Evolutionary conservation across 2,329 filamentous ascomycete genomes (phyloP), one percentile per base, ranked within the genome.

Genomic region (Ceratocystis huliohia): DNA sequence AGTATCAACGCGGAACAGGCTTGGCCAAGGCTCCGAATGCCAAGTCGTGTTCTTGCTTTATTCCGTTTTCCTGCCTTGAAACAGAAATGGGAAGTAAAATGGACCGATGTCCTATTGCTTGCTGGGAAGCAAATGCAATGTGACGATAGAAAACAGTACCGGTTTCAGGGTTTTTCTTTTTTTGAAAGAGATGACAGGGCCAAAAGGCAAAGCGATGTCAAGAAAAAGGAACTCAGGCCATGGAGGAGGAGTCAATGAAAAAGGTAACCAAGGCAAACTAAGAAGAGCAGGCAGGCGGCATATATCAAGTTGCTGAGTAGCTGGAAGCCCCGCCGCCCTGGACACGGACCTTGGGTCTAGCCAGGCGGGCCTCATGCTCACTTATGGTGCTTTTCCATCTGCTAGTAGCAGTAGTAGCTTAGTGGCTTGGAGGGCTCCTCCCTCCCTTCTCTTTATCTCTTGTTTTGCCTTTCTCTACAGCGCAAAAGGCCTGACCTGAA

Each of bases 111-210:
- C 30, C 53, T 33, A 6, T 15, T 59, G 53, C 33, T 37, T 13
- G 33, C 33, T 37, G 8, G 33, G 33, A 37, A 37, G 33, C 8
- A 37, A 37, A 37, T 37, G 33, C 33, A 59, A 20, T 59, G 53
- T 30, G 28, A 59, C 53, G 25, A n/a, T 59, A 17, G 53, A 59
- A 59, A 59, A 33, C 25, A 17, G 53, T 17, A 59, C 53, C 53
- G 28, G 53, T 59, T 59, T 59, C 53, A 59, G 53, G 53, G 28
- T 37, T 59, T 59, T 20, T 8, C n/a, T 15, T 59, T 59, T 20
- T 30, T 37, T 5, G 7, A 30, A 7, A 22, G 25, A 33, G 53
- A 59, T 25, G 53, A 28, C 13, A 15, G 22, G 53, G 53, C 28
- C 15, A 59, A 33, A 20, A 33, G 17, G 20, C 6, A 22, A n/a